Percentiles rank a stretch among this genome's conserved stretches.
Evolutionary conservation across 2,329 filamentous ascomycete genomes (phyloP).

Genomic region (Blastomyces gilchristii): DNA sequence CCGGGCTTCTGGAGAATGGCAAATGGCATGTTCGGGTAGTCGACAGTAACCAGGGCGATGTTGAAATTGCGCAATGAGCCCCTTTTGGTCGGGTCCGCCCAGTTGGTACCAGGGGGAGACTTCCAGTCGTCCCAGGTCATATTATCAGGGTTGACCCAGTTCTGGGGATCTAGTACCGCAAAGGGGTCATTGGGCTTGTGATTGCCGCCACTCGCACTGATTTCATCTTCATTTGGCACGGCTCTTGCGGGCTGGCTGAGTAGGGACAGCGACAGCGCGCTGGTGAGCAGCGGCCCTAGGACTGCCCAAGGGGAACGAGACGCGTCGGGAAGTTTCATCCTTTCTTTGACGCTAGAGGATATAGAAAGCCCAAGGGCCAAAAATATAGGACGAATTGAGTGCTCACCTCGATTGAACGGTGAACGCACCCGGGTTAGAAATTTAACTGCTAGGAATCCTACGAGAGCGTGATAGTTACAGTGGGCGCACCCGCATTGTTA

Average conservation of each 20-base stretch:
- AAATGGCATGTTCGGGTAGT: constrained; percentile 13
- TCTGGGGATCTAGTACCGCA: constrained; percentile 15
- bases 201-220: background rate
- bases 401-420: background rate
- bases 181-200: constrained; percentile 11
- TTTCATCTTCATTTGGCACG: background rate
- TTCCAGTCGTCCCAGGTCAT: constrained; percentile 16
- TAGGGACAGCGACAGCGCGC: constrained; percentile 8
- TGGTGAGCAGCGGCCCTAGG: constrained; percentile 11
- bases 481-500: background rate
- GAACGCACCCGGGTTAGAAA: background rate
- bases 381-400: background rate
- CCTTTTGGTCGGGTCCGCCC: constrained; percentile 13
- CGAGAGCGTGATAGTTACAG: background rate
- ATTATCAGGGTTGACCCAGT: constrained; percentile 16
- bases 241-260: constrained; percentile 10
- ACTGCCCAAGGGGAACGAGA: background rate
- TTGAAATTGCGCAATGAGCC: constrained; percentile 17
- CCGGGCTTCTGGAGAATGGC: constrained; percentile 10
- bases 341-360: background rate
- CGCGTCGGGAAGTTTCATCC: constrained; percentile 11
- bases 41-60: constrained; percentile 15
- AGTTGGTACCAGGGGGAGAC: constrained; percentile 14
- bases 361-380: background rate
- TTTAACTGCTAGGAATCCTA: background rate